Percentiles rank a stretch among this genome's conserved stretches.
Conservation (phyloP, 345 rosid species). For the Brassica juncea region DNA sequence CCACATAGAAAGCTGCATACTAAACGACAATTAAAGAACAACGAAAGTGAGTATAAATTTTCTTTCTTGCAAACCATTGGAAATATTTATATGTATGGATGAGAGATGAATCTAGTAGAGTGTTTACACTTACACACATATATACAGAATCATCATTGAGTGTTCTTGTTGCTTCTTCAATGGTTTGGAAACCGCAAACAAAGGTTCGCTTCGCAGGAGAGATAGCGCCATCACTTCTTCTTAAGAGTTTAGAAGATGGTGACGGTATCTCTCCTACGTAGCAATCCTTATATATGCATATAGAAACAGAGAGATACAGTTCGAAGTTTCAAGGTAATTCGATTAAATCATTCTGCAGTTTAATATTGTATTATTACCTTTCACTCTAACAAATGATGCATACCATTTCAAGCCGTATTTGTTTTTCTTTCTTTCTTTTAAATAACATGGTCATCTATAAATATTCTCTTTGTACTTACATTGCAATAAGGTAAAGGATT, state of each 20-base stretch:
- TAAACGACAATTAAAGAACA: slow-evolving; percentile 17
- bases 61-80: background rate
- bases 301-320: background rate
- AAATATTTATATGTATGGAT: background rate
- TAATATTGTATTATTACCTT: background rate
- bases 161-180: slow-evolving; percentile 15
- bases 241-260: slow-evolving; percentile 28
- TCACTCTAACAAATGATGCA: background rate
- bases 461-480: background rate
- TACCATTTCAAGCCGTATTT: background rate
- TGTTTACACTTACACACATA: background rate
- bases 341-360: background rate
- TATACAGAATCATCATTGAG: background rate
- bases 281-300: slow-evolving; percentile 44
- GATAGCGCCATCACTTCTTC: slow-evolving; percentile 49
- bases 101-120: slow-evolving; percentile 10
- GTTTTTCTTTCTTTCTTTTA: background rate
- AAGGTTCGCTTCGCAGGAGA: slow-evolving; percentile 56
- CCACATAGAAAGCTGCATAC: slow-evolving; percentile 36
- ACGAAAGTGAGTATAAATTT: background rate
- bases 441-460: background rate
- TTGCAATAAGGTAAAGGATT: background rate
- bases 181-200: slow-evolving; percentile 18
- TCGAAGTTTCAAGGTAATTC: background rate
- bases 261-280: slow-evolving; percentile 48